phyloP scores from a whole-genome alignment of 2,329 filamentous ascomycete genomes.

The Juglanconis juglandina region DNA sequence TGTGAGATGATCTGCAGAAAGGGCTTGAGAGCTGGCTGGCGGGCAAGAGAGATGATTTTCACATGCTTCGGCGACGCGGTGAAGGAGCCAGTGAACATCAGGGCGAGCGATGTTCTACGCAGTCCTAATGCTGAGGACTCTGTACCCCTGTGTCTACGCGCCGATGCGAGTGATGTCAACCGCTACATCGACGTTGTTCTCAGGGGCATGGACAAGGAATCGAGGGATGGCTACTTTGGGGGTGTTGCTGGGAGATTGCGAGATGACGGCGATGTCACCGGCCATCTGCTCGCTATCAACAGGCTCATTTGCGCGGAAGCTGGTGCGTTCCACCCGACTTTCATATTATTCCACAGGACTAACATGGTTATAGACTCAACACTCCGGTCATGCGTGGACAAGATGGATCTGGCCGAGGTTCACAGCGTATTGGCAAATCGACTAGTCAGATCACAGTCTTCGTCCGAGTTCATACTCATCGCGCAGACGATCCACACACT shows the following conservation, averaged over 20 bases:
- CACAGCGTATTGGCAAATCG: constrained; percentile 38
- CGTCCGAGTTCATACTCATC: constrained; percentile 34
- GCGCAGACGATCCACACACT: constrained; percentile 42
- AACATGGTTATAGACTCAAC: constrained; percentile 3
- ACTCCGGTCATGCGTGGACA: constrained; percentile 8
- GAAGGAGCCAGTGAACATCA: constrained; percentile 30
- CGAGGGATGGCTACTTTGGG: constrained; percentile 37
- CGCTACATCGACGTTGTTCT: constrained; percentile 28
- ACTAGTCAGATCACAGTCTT: constrained; percentile 28
- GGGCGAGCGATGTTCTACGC: not conserved
- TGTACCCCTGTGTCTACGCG: constrained; percentile 27
- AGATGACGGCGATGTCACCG: constrained; percentile 30
- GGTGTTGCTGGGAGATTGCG: constrained; percentile 33
- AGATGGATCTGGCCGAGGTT: constrained; percentile 37
- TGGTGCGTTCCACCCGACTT: constrained; percentile 3
- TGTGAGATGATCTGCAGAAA: constrained; percentile 21
- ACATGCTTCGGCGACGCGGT: constrained; percentile 33
- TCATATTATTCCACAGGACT: not conserved
- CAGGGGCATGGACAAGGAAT: constrained; percentile 20
- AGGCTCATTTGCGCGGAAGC: constrained; percentile 31
- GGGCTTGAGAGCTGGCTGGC: constrained; percentile 38
- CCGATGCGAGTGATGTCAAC: constrained; percentile 28
- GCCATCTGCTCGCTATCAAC: constrained; percentile 43
- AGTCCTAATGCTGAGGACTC: not conserved
- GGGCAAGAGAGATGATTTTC: constrained; percentile 41